Evolutionary conservation across 129 eudicot species (phyloP).

Genomic region (Ambrosia artemisiifolia): DNA sequence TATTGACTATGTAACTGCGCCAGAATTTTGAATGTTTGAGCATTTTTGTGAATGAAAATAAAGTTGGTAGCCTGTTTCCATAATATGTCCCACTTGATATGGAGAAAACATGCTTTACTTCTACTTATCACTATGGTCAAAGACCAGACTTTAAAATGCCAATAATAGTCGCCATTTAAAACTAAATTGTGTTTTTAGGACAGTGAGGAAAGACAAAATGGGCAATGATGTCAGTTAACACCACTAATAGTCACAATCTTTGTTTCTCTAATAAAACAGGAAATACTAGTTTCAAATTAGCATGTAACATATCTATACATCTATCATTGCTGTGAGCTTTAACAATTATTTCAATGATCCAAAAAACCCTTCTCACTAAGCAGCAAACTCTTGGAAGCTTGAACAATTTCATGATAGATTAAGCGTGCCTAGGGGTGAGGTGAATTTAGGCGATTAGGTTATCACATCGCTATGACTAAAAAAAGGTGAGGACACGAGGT

Average conservation of each 20-base stretch:
- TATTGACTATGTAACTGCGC: neutral
- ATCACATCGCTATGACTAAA: too few species aligned
- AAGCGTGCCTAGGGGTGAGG: too few species aligned
- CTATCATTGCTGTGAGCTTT: constrained; percentile 3
- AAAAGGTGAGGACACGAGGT: too few species aligned
- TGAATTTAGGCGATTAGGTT: too few species aligned
- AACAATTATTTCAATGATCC: neutral
- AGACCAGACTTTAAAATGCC: neutral
- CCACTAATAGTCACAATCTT: too few species aligned
- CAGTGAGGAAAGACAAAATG: too few species aligned
- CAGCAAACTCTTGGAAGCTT: neutral
- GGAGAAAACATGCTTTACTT: neutral
- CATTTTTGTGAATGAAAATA: neutral
- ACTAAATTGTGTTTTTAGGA: too few species aligned
- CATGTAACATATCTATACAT: neutral
- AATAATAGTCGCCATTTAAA: too few species aligned
- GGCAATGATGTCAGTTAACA: too few species aligned
- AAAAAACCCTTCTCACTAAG: constrained; percentile 1
- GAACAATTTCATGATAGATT: neutral
- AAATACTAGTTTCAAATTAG: too few species aligned
- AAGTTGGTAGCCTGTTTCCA: neutral
- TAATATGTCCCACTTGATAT: neutral
- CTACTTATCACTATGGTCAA: neutral
- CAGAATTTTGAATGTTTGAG: neutral
- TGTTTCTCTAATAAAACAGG: too few species aligned